Percentiles rank a stretch among this genome's conserved stretches.
These are phyloP conservation scores for Plantago ovata DNA, from an alignment of 257 asterid species.

Conservation along the genomic window DNA sequence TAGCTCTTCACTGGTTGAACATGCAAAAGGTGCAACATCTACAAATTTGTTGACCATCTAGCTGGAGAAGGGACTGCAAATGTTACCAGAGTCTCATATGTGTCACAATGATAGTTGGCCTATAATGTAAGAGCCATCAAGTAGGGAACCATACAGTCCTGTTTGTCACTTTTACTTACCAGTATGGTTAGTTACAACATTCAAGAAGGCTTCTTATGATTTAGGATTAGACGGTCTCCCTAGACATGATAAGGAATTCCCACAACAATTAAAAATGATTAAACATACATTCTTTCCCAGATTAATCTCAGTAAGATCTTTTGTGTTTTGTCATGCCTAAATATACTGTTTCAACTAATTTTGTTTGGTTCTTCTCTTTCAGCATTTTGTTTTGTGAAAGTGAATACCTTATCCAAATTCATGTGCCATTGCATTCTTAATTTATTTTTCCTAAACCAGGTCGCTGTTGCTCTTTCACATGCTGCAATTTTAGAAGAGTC, in stretches of 20 bases:
- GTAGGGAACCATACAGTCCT: neutral
- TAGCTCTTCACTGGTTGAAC: neutral
- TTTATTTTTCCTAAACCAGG: slow-evolving; percentile 43
- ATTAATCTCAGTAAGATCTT: slow-evolving; percentile 3
- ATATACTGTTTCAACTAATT: slow-evolving; percentile 1
- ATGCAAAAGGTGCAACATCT: neutral
- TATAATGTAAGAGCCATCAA: neutral
- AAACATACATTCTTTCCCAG: slow-evolving; percentile 5
- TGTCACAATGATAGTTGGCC: neutral
- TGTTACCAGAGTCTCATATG: no score
- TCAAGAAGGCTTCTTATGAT: neutral
- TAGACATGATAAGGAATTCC: neutral
- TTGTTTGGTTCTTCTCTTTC: neutral
- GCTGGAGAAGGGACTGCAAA: neutral
- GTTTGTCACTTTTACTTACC: slow-evolving; percentile 1
- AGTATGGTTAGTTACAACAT: slow-evolving; percentile 13
- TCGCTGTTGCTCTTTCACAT: slow-evolving; percentile 98
- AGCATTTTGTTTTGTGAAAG: neutral
- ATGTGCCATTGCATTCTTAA: no score
- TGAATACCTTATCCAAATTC: no score
- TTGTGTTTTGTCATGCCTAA: slow-evolving; percentile 10
- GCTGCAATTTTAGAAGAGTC: slow-evolving; percentile 98
- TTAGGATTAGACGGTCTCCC: slow-evolving; percentile 1
- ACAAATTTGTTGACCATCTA: neutral
- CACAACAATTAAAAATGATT: neutral